Evolutionary conservation across 73 alveolate species (phyloP).

Genomic region (Paramecium biaurelia): DNA sequence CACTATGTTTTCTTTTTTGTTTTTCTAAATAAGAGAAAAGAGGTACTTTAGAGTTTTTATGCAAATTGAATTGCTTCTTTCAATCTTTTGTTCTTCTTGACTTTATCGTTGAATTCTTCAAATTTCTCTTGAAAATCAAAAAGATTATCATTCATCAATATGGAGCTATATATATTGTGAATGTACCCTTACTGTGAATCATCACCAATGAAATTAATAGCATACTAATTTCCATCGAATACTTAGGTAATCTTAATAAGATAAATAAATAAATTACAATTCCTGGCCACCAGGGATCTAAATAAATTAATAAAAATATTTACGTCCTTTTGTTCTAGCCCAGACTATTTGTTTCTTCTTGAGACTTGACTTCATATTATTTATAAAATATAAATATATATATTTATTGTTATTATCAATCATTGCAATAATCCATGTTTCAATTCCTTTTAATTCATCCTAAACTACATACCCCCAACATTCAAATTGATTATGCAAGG

Average conservation of each 20-base stretch:
- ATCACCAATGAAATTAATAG: constrained; percentile 30
- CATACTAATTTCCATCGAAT: neutral
- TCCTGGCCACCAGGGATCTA: constrained; percentile 60
- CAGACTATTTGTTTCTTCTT: constrained; percentile 31
- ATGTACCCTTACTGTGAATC: constrained; percentile 49
- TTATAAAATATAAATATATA: neutral
- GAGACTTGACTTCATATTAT: constrained; percentile 22
- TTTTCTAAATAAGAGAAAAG: neutral
- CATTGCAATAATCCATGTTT: neutral
- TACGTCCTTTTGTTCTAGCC: constrained; percentile 49
- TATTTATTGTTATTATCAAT: neutral
- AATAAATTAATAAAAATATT: neutral
- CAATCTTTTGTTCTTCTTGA: constrained; percentile 25
- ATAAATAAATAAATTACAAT: neutral
- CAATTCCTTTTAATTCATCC: constrained; percentile 12
- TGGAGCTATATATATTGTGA: constrained; percentile 33
- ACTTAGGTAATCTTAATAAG: neutral
- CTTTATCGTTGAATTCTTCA: constrained; percentile 15
- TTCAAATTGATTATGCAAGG: constrained; percentile 1
- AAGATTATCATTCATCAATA: neutral
- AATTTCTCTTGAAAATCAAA: constrained; percentile 32
- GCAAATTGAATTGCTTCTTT: constrained; percentile 16
- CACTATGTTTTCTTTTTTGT: neutral
- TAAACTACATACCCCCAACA: neutral
- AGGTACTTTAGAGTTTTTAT: neutral